These are phyloP conservation scores for Sporobolomyces pararoseus DNA, from an alignment of 768 basidiomycete species.

Conservation along the genomic window DNA sequence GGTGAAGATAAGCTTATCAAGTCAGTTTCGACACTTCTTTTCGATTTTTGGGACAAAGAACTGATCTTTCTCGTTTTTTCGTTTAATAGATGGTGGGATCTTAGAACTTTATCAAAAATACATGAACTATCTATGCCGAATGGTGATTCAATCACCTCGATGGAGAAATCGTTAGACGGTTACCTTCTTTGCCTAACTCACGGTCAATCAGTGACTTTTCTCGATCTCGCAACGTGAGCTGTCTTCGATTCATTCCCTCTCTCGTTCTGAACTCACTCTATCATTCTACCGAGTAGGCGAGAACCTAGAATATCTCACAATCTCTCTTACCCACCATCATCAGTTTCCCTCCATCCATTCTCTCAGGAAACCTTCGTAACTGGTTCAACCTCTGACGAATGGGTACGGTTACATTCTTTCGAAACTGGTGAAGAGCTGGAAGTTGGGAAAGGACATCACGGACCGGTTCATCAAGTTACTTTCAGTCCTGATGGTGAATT, in stretches of 20 bases:
- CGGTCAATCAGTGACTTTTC: slow-evolving; percentile 87
- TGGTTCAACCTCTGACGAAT: slow-evolving; percentile 82
- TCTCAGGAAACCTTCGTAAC: slow-evolving; percentile 86
- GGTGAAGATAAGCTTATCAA: slow-evolving; percentile 89
- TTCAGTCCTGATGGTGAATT: slow-evolving; percentile 89
- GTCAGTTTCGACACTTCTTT: slow-evolving; percentile 52
- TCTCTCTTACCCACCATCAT: slow-evolving; percentile 63
- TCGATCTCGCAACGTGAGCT: slow-evolving; percentile 55
- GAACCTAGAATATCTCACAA: too few relatives aligned
- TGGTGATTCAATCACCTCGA: slow-evolving; percentile 77
- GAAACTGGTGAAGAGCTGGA: slow-evolving; percentile 79
- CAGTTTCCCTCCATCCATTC: slow-evolving; percentile 89
- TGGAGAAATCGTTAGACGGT: slow-evolving; percentile 71
- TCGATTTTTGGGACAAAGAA: neutral
- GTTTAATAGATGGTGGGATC: slow-evolving; percentile 87
- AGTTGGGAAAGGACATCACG: slow-evolving; percentile 92
- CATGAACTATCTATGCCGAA: slow-evolving; percentile 61
- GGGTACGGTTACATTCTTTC: slow-evolving; percentile 91
- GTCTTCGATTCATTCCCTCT: neutral
- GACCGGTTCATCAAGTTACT: slow-evolving; percentile 70
- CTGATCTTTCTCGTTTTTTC: neutral
- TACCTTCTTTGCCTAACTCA: slow-evolving; percentile 64
- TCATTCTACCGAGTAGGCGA: too few relatives aligned
- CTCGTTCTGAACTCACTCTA: neutral
- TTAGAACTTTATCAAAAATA: slow-evolving; percentile 69